phyloP scores from a whole-genome alignment of 148 eudicot genomes.

The Talinum fruticosum region DNA sequence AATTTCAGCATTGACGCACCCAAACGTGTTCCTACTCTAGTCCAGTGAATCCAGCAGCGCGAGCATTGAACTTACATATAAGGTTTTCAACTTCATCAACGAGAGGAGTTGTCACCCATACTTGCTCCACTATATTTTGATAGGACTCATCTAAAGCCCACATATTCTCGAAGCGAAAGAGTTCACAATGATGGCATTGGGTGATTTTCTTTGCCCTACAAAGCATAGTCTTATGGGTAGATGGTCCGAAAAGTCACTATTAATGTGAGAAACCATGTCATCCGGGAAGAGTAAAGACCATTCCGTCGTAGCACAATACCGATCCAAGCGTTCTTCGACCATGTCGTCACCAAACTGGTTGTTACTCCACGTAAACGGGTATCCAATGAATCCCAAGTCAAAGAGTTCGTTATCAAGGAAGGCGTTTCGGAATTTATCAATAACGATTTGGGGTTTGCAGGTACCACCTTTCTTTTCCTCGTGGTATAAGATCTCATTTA shows the following conservation, averaged over 20 bases:
- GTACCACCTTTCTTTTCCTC: not conserved
- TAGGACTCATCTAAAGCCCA: not conserved
- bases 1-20: not conserved
- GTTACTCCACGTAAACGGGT: not conserved
- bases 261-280: not conserved
- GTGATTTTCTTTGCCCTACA: not conserved
- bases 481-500: not conserved
- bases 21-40: not conserved
- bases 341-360: too few species aligned
- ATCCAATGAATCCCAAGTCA: not conserved
- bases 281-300: not conserved
- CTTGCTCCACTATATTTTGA: not conserved
- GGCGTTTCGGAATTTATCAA: not conserved
- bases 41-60: not conserved
- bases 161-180: not conserved
- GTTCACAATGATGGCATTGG: accelerated
- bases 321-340: not conserved
- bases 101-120: not conserved
- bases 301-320: not conserved
- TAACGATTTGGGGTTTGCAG: not conserved
- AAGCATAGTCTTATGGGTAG: not conserved
- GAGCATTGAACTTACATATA: not conserved
- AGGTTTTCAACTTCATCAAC: too few species aligned
- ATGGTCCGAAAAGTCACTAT: not conserved
- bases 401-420: not conserved